Evolutionary conservation across 306 rosid species (phyloP).

Genomic region (Quercus aquifolioides): DNA sequence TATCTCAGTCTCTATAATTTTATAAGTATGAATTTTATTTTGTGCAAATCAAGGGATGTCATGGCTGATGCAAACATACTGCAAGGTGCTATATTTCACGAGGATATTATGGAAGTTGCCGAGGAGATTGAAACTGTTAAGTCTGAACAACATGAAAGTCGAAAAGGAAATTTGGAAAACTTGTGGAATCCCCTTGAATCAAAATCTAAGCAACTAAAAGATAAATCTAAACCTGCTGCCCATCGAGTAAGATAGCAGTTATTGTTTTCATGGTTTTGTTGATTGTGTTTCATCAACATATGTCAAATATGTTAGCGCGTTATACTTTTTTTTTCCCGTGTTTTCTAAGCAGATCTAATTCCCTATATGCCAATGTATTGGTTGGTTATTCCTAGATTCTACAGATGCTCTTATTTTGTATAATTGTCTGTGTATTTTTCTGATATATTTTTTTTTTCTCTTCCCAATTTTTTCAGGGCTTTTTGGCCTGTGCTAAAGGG

Average conservation of each 20-base stretch:
- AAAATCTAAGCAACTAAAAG: constrained; percentile 56
- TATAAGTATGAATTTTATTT: constrained; percentile 19
- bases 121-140: constrained; percentile 34
- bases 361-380: not conserved
- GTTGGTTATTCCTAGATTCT: not conserved
- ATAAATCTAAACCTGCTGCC: constrained; percentile 78
- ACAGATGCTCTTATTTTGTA: not conserved
- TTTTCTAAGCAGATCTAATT: not conserved
- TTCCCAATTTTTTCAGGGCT: constrained; percentile 54
- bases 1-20: constrained; percentile 17
- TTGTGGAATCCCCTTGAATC: constrained; percentile 70
- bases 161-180: constrained; percentile 54
- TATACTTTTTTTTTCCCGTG: not conserved
- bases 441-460: constrained; percentile 4
- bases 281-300: not conserved
- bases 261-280: constrained; percentile 1
- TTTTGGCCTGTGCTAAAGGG: constrained; percentile 97
- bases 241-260: constrained; percentile 64
- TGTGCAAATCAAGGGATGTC: constrained; percentile 58
- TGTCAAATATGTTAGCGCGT: not conserved
- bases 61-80: constrained; percentile 93
- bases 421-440: not conserved
- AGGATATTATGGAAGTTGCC: constrained; percentile 59
- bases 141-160: constrained; percentile 42
- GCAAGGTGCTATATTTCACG: constrained; percentile 98